Base-by-base conservation (phyloP, 345 rosid genomes). In the Cardiospermum halicacabum region DNA sequence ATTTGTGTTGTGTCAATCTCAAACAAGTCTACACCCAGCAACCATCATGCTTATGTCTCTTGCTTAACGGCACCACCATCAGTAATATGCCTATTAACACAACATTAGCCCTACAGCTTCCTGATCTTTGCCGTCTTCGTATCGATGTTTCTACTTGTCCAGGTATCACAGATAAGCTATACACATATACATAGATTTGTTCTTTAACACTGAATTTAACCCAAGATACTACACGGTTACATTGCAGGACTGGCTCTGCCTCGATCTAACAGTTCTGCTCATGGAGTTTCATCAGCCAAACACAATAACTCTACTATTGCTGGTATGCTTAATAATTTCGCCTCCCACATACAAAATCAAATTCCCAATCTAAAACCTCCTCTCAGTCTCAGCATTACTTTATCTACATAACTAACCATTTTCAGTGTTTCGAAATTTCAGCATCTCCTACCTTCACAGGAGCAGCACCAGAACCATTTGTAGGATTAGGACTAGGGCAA, bases 1-100 rank as follows among this genome's bases (percentile, higher is more conserved):
- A 73, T 63, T 53, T 81, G 4, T 92, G 98, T 78, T 86, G 98
- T 37, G 68, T 83, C 74, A 81, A 76, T 69, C 91, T 92, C 69
- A 69, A 64, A 69, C 91, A 70, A 3, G 72, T 88, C 58, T 83
- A 74, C 71, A 49, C 13, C 65, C 81, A 79, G 62, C 72, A 82
- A 50, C 92, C 91, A 0, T 68, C 53, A 1, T 89, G 98, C 67
- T 78, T 88, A 26, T 92, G 98, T 77, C 77, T 82, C 69, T 65
- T 92, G 57, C 84, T 89, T 65, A 85, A 82, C 58, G 75, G 74
- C 72, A 73, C 89, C 34, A 51, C 74, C 58, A 40, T 83, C 22
- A 42, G 72, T 22, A 77, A 83, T 54, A 75, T 83, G 64, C 93
- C 96, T 8, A 76, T 92, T 30, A 89, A 89, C 74, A 71, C 67